Conservation (phyloP, 2,329 filamentous ascomycete species). For the Cladosporium sp. region DNA sequence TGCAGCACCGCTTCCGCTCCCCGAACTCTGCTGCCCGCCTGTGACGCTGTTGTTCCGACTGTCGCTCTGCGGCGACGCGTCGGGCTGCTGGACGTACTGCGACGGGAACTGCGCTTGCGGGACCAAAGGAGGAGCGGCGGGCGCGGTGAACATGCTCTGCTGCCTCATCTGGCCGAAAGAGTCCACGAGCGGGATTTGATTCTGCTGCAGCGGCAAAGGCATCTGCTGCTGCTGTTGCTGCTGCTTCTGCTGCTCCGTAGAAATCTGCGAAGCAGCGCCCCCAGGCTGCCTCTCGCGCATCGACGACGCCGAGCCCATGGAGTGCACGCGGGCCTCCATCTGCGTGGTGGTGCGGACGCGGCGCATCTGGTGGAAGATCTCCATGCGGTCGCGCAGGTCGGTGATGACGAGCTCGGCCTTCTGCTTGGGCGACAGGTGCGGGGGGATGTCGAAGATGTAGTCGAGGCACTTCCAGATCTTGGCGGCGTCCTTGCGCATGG, state of each 20-base stretch:
- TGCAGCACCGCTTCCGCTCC: conserved; percentile 15
- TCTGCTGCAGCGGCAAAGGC: neutral
- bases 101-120: conserved; percentile 23
- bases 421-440: conserved; percentile 44
- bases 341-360: conserved; percentile 36
- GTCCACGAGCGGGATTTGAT: conserved; percentile 1
- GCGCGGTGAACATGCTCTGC: conserved; percentile 8
- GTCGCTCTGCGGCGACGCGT: conserved; percentile 16
- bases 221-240: neutral
- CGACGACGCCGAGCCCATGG: conserved; percentile 7
- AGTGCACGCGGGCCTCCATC: conserved; percentile 24
- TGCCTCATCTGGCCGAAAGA: conserved; percentile 8
- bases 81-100: conserved; percentile 17
- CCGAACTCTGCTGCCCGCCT: neutral
- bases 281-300: conserved; percentile 1
- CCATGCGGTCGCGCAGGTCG: conserved; percentile 57
- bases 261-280: neutral
- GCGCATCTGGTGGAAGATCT: conserved; percentile 54
- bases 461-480: conserved; percentile 67
- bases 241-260: neutral
- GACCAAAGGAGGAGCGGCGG: conserved; percentile 5
- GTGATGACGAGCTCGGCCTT: conserved; percentile 57
- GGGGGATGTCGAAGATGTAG: conserved; percentile 61
- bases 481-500: conserved; percentile 51
- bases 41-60: conserved; percentile 18